Base-by-base conservation (phyloP, 345 rosid genomes). In the Kernera saxatilis region DNA sequence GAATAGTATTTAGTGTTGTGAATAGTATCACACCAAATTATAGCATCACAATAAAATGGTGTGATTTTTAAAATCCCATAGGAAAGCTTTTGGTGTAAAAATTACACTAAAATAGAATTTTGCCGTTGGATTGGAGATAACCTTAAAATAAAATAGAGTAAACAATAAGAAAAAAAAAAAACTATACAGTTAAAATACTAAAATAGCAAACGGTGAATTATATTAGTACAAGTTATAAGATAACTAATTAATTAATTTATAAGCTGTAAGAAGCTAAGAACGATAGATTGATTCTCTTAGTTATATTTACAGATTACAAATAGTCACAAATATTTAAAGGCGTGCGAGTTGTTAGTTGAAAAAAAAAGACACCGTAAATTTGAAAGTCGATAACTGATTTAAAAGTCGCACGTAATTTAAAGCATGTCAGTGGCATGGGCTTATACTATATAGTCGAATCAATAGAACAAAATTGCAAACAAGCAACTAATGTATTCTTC, bases 371-470 rank as follows among this genome's bases (percentile, higher is more conserved):
- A 45, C 21, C 5, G 53, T 68, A 19, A 54, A 19, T 30, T 14
- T 12, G 25, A 56, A 33, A 56, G 4, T n/a, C 53, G 22, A 21
- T 0, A 71, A 51, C 19, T 40, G 37, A 14, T 64, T n/a, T 50
- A 41, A 70, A 48, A 63, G 37, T 63, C 55, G 39, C 37, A 61
- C 33, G 43, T 50, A 39, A 40, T 60, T 29, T 62, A 54, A 72
- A 46, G 50, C 64, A 73, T 54, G 65, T 35, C 65, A 64, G 58
- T 25, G 25, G 70, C 33, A 73, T 73, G 77, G 77, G 64, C 57
- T 64, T 43, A 11, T 57, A n/a, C n/a, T n/a, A 11, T 15, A 6
- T 32, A 19, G 63, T 56, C n/a, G n/a, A n/a, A n/a, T n/a, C 35
- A 3, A 36, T 64, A 17, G 26, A 46, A 35, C 46, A 29, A 36